Evolutionary conservation across 1,139 yeast species (phyloP).

Genomic region (Zhuliangozyma parablackwelliae): DNA sequence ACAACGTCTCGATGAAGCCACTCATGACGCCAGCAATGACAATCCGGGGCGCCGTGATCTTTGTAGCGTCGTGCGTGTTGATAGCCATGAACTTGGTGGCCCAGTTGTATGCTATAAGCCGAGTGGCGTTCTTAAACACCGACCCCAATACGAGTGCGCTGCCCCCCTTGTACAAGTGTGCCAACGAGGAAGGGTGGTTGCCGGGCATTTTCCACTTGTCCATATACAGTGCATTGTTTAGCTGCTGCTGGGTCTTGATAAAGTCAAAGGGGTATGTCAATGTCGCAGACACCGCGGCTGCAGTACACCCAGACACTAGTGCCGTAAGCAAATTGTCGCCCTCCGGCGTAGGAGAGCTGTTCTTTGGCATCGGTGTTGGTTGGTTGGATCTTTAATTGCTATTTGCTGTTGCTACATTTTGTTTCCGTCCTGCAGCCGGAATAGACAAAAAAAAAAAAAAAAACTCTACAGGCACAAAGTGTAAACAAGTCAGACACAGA

Average conservation of each 20-base stretch:
- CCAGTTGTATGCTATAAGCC: constrained; percentile 73
- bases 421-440: no score
- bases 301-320: constrained; percentile 68
- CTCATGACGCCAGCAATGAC: constrained; percentile 85
- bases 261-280: constrained; percentile 83
- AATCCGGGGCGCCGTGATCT: constrained; percentile 64
- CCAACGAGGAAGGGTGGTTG: constrained; percentile 36
- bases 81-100: constrained; percentile 73
- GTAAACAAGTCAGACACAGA: no score
- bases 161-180: constrained; percentile 65
- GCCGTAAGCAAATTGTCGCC: constrained; percentile 51
- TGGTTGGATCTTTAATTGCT: no score
- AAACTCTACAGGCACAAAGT: no score
- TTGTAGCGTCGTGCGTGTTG: constrained; percentile 33
- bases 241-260: constrained; percentile 68
- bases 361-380: no score
- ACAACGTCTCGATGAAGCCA: constrained; percentile 73
- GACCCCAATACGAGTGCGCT: constrained; percentile 78
- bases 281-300: constrained; percentile 68
- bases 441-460: no score
- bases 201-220: constrained; percentile 32
- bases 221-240: constrained; percentile 39
- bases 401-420: no score
- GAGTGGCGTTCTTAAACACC: constrained; percentile 63
- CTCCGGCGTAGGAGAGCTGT: no score